Base-by-base conservation (phyloP, 176 grass and related monocot species). In the Triticum turgidum region DNA sequence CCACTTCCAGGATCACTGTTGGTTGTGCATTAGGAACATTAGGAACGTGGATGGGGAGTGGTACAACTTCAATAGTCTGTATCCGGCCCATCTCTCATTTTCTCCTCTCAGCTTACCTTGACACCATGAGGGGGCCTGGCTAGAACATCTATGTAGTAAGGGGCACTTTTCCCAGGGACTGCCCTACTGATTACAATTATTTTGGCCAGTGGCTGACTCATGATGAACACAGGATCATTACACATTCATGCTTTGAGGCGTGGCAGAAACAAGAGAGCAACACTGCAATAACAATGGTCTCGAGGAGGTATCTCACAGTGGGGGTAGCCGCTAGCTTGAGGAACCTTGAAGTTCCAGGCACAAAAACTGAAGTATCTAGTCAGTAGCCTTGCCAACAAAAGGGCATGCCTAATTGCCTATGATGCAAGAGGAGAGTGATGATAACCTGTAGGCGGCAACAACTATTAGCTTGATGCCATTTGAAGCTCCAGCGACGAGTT, bases 151-250 rank as follows among this genome's bases (percentile, higher is more conserved):
- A 76, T 68, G 78, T 61, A 5, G 83, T 91, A 9, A 93, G 82
- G 84, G 89, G 30, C 52, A 84, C 64, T 91, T 93, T 93, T 65
- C 66, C 88, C 22, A 88, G 47, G 20, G 88, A 93, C 41, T 93
- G 83, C 63, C 80, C 81, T 42, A 39, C 45, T 67, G 30, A 42
- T 44, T 69, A 73, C 3, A 83, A 77, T 13, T 73, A 67, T 25
- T 25, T 90, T 79, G 86, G 88, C 33, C 82, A 90, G 82, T 91
- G 92, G 79, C 72, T 88, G 22, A 83, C 56, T 72, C 67, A 86
- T 32, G 86, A 81, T 33, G 88, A 93, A 80, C 78, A 66, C 14
- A 69, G 87, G 78, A 80, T 9, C 29, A 77, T 93, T 83, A 85
- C 79, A 79, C 81, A 63, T 20, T 80, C 82, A 33, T 51, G 82